Conservation (phyloP, 805 yeast genomes). For the Metschnikowia cerradonensis region DNA sequence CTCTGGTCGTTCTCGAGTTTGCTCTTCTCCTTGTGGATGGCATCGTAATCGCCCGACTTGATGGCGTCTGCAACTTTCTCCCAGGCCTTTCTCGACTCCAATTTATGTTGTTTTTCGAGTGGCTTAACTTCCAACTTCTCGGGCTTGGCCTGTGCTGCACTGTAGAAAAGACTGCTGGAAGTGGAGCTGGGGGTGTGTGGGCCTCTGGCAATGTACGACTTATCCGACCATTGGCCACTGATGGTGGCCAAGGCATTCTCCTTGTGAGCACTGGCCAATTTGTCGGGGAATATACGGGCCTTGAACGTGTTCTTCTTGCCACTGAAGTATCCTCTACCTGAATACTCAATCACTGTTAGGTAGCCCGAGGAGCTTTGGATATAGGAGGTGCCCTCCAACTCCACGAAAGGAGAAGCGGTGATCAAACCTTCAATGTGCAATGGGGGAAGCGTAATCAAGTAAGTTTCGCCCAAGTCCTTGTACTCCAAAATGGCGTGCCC, state of each 20-base stretch:
- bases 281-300: slow-evolving; percentile 67
- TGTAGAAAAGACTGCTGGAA: slow-evolving; percentile 55
- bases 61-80: slow-evolving; percentile 83
- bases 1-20: slow-evolving; percentile 82
- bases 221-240: slow-evolving; percentile 89
- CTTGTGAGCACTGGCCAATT: slow-evolving; percentile 44
- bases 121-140: slow-evolving; percentile 73
- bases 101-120: slow-evolving; percentile 67
- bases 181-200: slow-evolving; percentile 41
- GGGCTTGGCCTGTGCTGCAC: slow-evolving; percentile 48
- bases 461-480: slow-evolving; percentile 60
- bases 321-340: slow-evolving; percentile 91
- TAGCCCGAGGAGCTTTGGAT: slow-evolving; percentile 83
- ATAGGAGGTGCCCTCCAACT: slow-evolving; percentile 82
- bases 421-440: slow-evolving; percentile 91
- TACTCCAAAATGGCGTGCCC: slow-evolving; percentile 82
- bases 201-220: slow-evolving; percentile 62
- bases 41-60: slow-evolving; percentile 65
- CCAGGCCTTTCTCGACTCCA: slow-evolving; percentile 93
- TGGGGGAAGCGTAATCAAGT: slow-evolving; percentile 85
- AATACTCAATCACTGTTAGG: slow-evolving; percentile 66
- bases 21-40: slow-evolving; percentile 71
- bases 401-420: slow-evolving; percentile 90
- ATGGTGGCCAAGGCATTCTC: slow-evolving; percentile 74
- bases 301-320: slow-evolving; percentile 94